A percentile compares a stretch with the other conserved stretches of the same genome.
These are phyloP conservation scores for Phytophthora nicotianae DNA, from an alignment of 352 stramenopile genomes.

Conservation along the genomic window DNA sequence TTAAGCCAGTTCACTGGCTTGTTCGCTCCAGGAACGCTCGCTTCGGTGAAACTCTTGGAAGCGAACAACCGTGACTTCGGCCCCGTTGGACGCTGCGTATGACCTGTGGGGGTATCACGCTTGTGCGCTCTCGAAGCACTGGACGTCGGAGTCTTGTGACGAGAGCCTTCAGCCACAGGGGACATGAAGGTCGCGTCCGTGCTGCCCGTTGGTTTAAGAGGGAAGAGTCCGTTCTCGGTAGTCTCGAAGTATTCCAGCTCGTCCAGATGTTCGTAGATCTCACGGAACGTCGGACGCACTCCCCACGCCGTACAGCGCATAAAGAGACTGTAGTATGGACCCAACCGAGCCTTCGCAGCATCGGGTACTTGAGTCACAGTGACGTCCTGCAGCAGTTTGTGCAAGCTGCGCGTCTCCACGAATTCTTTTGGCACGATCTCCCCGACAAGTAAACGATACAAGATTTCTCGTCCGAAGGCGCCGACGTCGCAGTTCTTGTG, in stretches of 20 bases:
- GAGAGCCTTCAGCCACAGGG: constrained; percentile 44
- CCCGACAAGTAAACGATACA: constrained; percentile 79
- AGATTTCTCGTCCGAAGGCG: constrained; percentile 76
- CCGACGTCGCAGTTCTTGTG: constrained; percentile 86
- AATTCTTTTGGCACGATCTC: constrained; percentile 78
- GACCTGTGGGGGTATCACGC: constrained; percentile 55
- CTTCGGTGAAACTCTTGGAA: constrained; percentile 57
- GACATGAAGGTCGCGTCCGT: constrained; percentile 59
- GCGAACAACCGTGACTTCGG: constrained; percentile 46
- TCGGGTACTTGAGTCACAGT: constrained; percentile 71
- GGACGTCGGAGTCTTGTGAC: constrained; percentile 44
- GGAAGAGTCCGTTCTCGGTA: constrained; percentile 77
- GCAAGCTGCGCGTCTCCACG: constrained; percentile 73
- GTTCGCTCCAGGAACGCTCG: constrained; percentile 19
- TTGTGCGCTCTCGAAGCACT: constrained; percentile 62
- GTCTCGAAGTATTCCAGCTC: constrained; percentile 82
- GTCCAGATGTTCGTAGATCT: constrained; percentile 82
- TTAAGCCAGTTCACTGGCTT: constrained; percentile 87
- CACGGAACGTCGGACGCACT: constrained; percentile 77
- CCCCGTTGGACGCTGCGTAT: constrained; percentile 28
- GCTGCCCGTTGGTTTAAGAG: constrained; percentile 59
- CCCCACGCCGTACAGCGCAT: constrained; percentile 78
- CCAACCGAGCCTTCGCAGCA: constrained; percentile 54
- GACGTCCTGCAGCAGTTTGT: constrained; percentile 78
- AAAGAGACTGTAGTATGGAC: constrained; percentile 75